Conservation (phyloP, 2,329 filamentous ascomycete species). For the Tolypocladium guangdongense region DNA sequence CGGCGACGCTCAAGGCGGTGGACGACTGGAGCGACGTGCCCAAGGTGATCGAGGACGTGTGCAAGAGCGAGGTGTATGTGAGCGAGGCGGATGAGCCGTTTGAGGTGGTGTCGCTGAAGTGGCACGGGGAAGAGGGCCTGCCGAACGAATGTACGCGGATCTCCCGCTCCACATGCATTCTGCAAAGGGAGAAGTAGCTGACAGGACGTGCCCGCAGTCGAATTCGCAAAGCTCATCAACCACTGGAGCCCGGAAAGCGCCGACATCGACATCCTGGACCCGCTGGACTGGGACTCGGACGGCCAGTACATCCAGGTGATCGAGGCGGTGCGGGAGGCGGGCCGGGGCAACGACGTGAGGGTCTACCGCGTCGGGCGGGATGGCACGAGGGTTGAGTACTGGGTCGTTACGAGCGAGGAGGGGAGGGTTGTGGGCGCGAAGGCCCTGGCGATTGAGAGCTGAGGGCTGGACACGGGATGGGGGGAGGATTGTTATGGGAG, state of each 20-base stretch:
- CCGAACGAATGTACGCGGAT: constrained; percentile 48
- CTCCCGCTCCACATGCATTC: too few species aligned
- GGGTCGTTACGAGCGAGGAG: constrained; percentile 55
- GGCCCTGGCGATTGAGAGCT: constrained; percentile 61
- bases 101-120: constrained; percentile 60
- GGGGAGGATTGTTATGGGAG: not conserved
- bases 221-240: constrained; percentile 58
- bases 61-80: constrained; percentile 52
- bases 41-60: constrained; percentile 36
- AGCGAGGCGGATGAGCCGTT: constrained; percentile 85
- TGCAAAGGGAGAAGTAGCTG: not conserved
- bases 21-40: constrained; percentile 51
- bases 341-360: constrained; percentile 55
- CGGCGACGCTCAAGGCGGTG: constrained; percentile 36
- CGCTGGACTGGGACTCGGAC: constrained; percentile 60
- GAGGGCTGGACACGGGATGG: not conserved
- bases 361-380: constrained; percentile 62
- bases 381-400: constrained; percentile 63
- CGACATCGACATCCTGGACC: constrained; percentile 53
- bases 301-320: constrained; percentile 60
- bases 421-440: constrained; percentile 65
- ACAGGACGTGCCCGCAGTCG: constrained; percentile 32
- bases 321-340: constrained; percentile 55
- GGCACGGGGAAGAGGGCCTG: constrained; percentile 38
- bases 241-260: constrained; percentile 42